These are phyloP conservation scores for Salvia hispanica DNA, from an alignment of 257 asterid genomes.

Conservation along the genomic window DNA sequence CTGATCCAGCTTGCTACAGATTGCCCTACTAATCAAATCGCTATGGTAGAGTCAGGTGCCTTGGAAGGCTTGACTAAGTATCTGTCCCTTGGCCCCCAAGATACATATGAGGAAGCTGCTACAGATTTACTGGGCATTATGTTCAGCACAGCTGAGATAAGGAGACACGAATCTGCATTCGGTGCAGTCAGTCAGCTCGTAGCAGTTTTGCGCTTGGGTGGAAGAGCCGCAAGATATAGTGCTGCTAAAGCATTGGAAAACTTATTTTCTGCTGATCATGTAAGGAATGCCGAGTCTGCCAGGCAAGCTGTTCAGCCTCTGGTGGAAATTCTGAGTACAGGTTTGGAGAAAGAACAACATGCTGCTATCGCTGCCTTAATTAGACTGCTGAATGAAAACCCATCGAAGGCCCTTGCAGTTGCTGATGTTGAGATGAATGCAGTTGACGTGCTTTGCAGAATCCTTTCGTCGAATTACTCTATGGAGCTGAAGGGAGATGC, in stretches of 20 bases:
- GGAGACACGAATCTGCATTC: slow-evolving; percentile 94
- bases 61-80: slow-evolving; percentile 92
- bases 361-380: slow-evolving; percentile 97
- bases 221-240: slow-evolving; percentile 94
- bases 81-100: slow-evolving; percentile 93
- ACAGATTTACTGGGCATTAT: slow-evolving; percentile 93
- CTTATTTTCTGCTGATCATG: slow-evolving; percentile 93
- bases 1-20: slow-evolving; percentile 87
- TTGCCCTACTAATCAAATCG: slow-evolving; percentile 81
- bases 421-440: slow-evolving; percentile 98
- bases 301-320: slow-evolving; percentile 97
- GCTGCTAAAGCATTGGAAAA: slow-evolving; percentile 97
- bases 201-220: slow-evolving; percentile 95
- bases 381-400: slow-evolving; percentile 81
- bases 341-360: slow-evolving; percentile 97
- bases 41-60: slow-evolving; percentile 97
- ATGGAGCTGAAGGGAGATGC: slow-evolving; percentile 98
- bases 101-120: slow-evolving; percentile 97
- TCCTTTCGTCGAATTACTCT: slow-evolving; percentile 78
- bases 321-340: slow-evolving; percentile 88
- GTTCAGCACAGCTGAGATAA: slow-evolving; percentile 91
- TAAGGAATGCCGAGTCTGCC: slow-evolving; percentile 90
- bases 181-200: slow-evolving; percentile 96
- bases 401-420: slow-evolving; percentile 91
- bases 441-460: slow-evolving; percentile 82